A percentile compares a stretch with the other conserved stretches of the same genome.
Conservation (phyloP, 805 yeast genomes). For the Saccharomyces eubayanus region DNA sequence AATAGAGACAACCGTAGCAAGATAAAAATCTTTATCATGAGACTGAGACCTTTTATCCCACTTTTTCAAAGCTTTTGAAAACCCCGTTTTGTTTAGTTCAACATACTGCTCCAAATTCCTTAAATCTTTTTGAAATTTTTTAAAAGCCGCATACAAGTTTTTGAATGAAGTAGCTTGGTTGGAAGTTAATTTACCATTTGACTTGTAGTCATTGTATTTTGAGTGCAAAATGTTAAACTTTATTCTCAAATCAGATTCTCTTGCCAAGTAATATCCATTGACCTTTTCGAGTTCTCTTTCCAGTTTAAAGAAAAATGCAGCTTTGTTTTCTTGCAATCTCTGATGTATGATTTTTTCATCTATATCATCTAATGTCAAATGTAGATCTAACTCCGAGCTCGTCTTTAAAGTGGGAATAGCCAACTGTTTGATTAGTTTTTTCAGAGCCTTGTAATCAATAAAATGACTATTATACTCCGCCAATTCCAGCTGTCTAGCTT, state of each 20-base stretch:
- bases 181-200: slow-evolving; percentile 40
- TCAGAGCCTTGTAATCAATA: slow-evolving; percentile 88
- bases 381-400: slow-evolving; percentile 7
- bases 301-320: slow-evolving; percentile 75
- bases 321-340: slow-evolving; percentile 77
- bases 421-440: slow-evolving; percentile 80
- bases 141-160: slow-evolving; percentile 80
- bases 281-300: slow-evolving; percentile 96
- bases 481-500: slow-evolving; percentile 84
- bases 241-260: slow-evolving; percentile 78
- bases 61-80: slow-evolving; percentile 88
- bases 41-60: slow-evolving; percentile 97
- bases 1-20: slow-evolving; percentile 87
- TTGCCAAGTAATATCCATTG: slow-evolving; percentile 82
- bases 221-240: slow-evolving; percentile 67
- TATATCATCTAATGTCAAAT: slow-evolving; percentile 30
- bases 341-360: slow-evolving; percentile 36
- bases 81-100: slow-evolving; percentile 91
- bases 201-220: slow-evolving; percentile 49
- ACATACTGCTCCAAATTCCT: slow-evolving; percentile 87
- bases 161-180: slow-evolving; percentile 70
- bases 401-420: slow-evolving; percentile 36
- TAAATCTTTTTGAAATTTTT: slow-evolving; percentile 80
- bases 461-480: slow-evolving; percentile 93
- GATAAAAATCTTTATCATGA: slow-evolving; percentile 84